Evolutionary conservation across 306 rosid species (phyloP), one percentile per base, ranked within the genome.

Genomic region (Herpetospermum pedunculosum): DNA sequence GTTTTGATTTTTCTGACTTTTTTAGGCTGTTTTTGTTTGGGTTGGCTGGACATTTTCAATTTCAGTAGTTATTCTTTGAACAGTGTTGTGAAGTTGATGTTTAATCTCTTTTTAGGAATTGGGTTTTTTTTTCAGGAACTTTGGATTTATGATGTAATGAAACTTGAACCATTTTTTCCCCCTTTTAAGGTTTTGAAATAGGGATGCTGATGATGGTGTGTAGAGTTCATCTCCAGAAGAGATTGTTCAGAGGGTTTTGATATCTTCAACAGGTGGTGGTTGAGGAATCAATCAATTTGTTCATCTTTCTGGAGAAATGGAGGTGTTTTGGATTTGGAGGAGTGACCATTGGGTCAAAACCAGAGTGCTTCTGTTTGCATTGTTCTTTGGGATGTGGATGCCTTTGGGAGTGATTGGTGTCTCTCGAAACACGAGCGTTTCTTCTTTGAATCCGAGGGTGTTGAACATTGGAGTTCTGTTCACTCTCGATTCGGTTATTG

Each of bases 401-500:
- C 83, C 89, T 19, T 12, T 57, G 58, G 65, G 76, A 80, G 91
- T 79, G 32, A 59, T 79, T 73, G 95, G 85, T 71, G 50, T 79
- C 75, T 57, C 85, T 30, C 84, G 74, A 47, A 86, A 83, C 79
- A 76, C 38, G 49, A 80, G 78, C 14, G 78, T 50, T 76, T 47
- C 81, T 18, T 55, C 88, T 84, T 38, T 82, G 18, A 83, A 81
- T 37, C 87, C 80, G 0, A 83, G 70, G 35, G 78, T 73, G 70
- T 76, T 92, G 88, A 92, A 83, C 41, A 55, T 92, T 49, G 98
- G 98, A 43, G 91, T 79, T 73, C 65, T 92, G 50, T 85, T 88
- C 77, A 87, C 88, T 60, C 83, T 87, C 85, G 49, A 73, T 59
- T 75, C 78, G 13, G 52, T 63, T 35, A 76, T 76, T 48, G 78